phyloP scores from a whole-genome alignment of 805 yeast species.

The Kodamaea jinghongensis region DNA sequence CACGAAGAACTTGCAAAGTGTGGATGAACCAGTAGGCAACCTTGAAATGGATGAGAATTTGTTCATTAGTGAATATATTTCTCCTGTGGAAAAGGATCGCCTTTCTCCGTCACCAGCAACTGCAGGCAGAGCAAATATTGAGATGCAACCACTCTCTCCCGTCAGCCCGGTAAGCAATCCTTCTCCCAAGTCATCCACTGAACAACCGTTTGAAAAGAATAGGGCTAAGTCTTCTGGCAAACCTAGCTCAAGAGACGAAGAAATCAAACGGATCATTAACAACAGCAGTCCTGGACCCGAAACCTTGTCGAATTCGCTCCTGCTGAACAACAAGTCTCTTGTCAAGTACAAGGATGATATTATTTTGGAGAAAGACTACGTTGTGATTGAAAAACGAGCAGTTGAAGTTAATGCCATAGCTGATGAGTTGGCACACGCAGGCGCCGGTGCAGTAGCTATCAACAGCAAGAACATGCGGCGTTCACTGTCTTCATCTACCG shows the following conservation, averaged over 20 bases:
- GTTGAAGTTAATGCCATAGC: slow-evolving; percentile 96
- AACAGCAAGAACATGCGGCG: slow-evolving; percentile 19
- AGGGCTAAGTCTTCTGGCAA: slow-evolving; percentile 1
- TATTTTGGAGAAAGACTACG: slow-evolving; percentile 78
- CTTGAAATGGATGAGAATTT: slow-evolving; percentile 72
- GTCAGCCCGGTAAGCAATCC: neutral
- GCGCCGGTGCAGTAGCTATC: slow-evolving; percentile 50
- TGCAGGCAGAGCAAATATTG: slow-evolving; percentile 5
- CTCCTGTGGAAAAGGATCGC: slow-evolving; percentile 26
- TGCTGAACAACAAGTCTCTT: slow-evolving; percentile 11
- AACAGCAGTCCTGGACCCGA: slow-evolving; percentile 46
- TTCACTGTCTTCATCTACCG: slow-evolving; percentile 26
- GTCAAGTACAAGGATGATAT: slow-evolving; percentile 38
- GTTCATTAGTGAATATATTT: slow-evolving; percentile 80
- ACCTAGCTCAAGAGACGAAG: slow-evolving; percentile 35
- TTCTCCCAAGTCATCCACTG: neutral
- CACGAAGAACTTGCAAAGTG: slow-evolving; percentile 48
- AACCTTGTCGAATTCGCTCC: slow-evolving; percentile 23
- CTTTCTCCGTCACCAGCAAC: slow-evolving; percentile 16
- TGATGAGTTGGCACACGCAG: slow-evolving; percentile 77
- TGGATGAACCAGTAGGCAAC: slow-evolving; percentile 59
- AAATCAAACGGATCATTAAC: slow-evolving; percentile 43
- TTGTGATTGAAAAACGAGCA: slow-evolving; percentile 89
- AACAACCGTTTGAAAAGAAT: neutral
- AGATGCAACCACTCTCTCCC: slow-evolving; percentile 1